Evolutionary conservation across 495 filamentous ascomycete genomes (phyloP), one percentile per base, ranked within the genome.

Genomic region (Margaritispora aquatica): DNA sequence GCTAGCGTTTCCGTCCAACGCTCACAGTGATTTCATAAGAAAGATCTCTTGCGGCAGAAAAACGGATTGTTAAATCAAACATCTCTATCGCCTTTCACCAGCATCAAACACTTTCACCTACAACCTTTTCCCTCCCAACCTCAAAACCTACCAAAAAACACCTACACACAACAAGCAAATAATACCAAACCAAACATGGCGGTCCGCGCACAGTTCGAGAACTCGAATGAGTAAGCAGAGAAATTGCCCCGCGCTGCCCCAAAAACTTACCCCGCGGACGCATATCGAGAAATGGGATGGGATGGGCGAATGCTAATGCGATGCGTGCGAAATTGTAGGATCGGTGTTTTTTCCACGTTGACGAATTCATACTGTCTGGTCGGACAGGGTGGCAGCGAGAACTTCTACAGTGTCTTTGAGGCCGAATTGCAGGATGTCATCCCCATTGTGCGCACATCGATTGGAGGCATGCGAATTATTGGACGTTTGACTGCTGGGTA

Each of bases 361-460:
- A 98, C 94, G 63, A 98, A 98, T 73, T 91, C 91, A 53, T 98
- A 94, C 72, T 88, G 90, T 60, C 76, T 98, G 63, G 90, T 96
- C 62, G 93, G 94, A 54, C 81, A 96, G 55, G 95, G 94, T 67
- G 92, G 88, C 50, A 96, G 89, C 63, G 93, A 97, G 83, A 97
- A 97, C 79, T 98, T 98, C 74, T 98, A 97, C 83, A 81, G 79
- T 79, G 80, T 97, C 65, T 98, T 98, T 79, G 95, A 98, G 77
- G 85, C 94, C 57, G 94, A 98, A 76, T 79, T 98, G 31, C 89
- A 94, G 78, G 95, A 97, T 77, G 87, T 96, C 57, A 96, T 98
- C 55, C 94, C 94, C 61, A 96, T 97, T 75, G 96, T 92, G 75
- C 89, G 93, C 69, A 89, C 90, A 55, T 96, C 92, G n/a, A 97